These are phyloP conservation scores for Hymenochaete sp. DNA, from an alignment of 1,284 basidiomycete species.

Conservation along the genomic window DNA sequence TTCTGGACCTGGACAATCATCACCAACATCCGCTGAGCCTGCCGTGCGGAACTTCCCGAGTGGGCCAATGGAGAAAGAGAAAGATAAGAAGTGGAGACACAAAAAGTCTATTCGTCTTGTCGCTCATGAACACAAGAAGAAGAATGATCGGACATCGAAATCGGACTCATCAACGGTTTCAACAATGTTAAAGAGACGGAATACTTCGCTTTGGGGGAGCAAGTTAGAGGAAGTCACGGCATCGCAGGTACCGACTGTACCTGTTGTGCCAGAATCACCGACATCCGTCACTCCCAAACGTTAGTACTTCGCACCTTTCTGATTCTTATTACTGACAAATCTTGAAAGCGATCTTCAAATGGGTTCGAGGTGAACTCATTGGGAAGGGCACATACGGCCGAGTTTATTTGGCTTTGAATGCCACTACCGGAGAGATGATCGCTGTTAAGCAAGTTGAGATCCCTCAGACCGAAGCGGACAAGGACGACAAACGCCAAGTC, in stretches of 20 bases:
- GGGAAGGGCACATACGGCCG: constrained; percentile 95
- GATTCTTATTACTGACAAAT: not conserved
- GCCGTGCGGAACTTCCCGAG: constrained; percentile 28
- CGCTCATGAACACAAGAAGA: constrained; percentile 72
- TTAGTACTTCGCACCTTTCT: constrained; percentile 29
- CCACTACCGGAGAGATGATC: constrained; percentile 98
- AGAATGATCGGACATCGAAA: constrained; percentile 52
- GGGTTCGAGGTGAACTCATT: constrained; percentile 96
- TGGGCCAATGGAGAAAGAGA: constrained; percentile 24
- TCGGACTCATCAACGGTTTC: constrained; percentile 37
- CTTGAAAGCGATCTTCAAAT: constrained; percentile 81
- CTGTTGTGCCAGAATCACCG: constrained; percentile 43
- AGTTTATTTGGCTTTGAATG: constrained; percentile 94
- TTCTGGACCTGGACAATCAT: constrained; percentile 64
- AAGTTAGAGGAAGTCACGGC: constrained; percentile 89
- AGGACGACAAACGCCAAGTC: constrained; percentile 78
- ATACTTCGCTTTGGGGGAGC: constrained; percentile 95
- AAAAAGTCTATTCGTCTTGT: constrained; percentile 93
- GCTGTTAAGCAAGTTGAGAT: constrained; percentile 99
- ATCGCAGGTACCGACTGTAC: constrained; percentile 41
- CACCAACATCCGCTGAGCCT: constrained; percentile 49
- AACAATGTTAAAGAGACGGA: constrained; percentile 64
- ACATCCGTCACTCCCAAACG: constrained; percentile 48
- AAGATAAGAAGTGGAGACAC: constrained; percentile 40
- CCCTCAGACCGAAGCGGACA: constrained; percentile 84